phyloP scores from a whole-genome alignment of 2,329 filamentous ascomycete genomes.

The Fusarium temperatum region DNA sequence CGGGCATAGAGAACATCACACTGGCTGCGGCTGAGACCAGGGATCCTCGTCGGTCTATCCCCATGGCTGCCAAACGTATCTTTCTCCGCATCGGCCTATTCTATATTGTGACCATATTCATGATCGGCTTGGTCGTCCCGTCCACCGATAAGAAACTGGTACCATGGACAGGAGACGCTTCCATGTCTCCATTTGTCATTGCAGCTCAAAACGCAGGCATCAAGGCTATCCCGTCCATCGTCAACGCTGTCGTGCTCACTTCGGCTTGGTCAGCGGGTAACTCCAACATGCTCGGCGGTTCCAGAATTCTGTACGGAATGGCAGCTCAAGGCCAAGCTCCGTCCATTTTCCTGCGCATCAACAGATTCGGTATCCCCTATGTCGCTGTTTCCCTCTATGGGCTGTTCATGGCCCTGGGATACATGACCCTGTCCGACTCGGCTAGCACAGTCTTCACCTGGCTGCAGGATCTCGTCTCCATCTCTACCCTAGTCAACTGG shows the following conservation, averaged over 20 bases:
- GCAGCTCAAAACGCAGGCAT: background rate
- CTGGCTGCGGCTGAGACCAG: background rate
- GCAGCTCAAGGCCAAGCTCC: background rate
- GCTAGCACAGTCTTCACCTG: constrained; percentile 3
- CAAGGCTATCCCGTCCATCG: background rate
- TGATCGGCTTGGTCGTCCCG: background rate
- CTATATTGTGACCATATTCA: constrained; percentile 4
- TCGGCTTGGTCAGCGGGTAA: constrained; percentile 1
- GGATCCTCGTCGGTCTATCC: background rate
- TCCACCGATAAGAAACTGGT: background rate
- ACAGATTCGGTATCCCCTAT: constrained; percentile 6
- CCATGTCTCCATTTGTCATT: constrained; percentile 2
- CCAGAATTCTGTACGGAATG: background rate
- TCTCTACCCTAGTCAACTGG: constrained; percentile 1
- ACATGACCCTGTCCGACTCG: background rate
- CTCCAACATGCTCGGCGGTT: background rate
- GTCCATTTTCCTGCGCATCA: background rate
- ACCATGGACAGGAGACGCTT: background rate
- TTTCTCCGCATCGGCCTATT: background rate
- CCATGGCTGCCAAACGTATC: background rate
- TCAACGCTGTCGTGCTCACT: constrained; percentile 9
- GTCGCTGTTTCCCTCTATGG: background rate
- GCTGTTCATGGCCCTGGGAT: background rate
- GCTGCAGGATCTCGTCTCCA: constrained; percentile 1
- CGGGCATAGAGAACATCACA: background rate